Base-by-base conservation (phyloP, 2,329 filamentous ascomycete genomes). In the Rhynchosporium graminicola region DNA sequence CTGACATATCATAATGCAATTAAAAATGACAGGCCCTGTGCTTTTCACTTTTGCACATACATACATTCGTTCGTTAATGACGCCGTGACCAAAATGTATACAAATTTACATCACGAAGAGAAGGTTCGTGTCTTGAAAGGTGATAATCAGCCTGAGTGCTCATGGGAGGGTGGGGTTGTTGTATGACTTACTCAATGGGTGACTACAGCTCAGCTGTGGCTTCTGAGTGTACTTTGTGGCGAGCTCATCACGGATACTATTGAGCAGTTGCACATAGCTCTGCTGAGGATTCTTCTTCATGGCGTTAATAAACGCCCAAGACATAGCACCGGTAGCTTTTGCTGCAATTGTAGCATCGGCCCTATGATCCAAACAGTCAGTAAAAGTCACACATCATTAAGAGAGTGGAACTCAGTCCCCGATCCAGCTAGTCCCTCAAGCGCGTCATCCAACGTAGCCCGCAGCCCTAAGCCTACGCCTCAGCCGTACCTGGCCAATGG, bases 251-350 rank as follows among this genome's bases (percentile, higher is more conserved):
- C 95, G 90, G 72, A 99, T 93, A 77, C 88, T 97, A 82, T 97
- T 98, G 69, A 99, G 83, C 62, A 99, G 81, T 80, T 97, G 88
- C 57, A 98, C 91, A 74, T 99, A 99, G 78, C 90, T 97, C 80
- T 98, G 95, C 75, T 96, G 89, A 0, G 92, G 92, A 74, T 96
- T 96, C 80, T 93, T 92, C 81, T 90, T 93, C 73, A 98, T 83
- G 26, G 93, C 89, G 1, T 84, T 87, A 76, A 99, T 95, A 76
- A 99, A 99, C 2, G 95, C 95, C 87, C 90, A 97, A 3, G 92
- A 97, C 95, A 99, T 98, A 76, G 95, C 95, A 60, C 95, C 95
- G 0, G 95, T 99, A 40, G 95, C 94, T 78, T 97, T 84, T 61
- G 91, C 66, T 47, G 72, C 86, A 69, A 98, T 97, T 33, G 87